phyloP scores from a whole-genome alignment of 2,329 filamentous ascomycete species.

The Colletotrichum acutatum region DNA sequence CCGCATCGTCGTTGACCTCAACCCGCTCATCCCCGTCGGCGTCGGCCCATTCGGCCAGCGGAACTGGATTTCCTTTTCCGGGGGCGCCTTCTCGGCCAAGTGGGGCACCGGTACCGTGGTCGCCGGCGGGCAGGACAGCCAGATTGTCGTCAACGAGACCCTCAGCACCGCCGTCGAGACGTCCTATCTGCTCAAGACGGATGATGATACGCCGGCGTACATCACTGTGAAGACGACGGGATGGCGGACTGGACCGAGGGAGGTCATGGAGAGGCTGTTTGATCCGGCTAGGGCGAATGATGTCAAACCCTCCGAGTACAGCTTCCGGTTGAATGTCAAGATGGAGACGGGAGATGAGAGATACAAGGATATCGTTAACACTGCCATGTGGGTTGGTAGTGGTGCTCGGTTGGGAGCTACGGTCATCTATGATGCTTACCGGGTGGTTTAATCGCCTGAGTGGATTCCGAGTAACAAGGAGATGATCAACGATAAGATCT shows the following conservation, averaged over 20 bases:
- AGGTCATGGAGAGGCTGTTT: constrained; percentile 53
- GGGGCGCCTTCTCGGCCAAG: constrained; percentile 58
- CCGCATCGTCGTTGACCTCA: constrained; percentile 58
- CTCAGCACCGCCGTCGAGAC: constrained; percentile 52
- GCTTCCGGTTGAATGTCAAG: constrained; percentile 60
- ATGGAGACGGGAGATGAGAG: constrained; percentile 62
- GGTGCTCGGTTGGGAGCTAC: constrained; percentile 50
- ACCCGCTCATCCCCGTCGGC: constrained; percentile 56
- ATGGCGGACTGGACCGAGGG: constrained; percentile 58
- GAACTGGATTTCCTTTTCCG: constrained; percentile 61
- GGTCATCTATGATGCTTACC: constrained; percentile 33
- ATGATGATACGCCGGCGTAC: constrained; percentile 56
- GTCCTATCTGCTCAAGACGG: constrained; percentile 60
- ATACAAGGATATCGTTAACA: constrained; percentile 60
- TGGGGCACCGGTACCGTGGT: constrained; percentile 61
- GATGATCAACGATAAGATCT: too few species aligned
- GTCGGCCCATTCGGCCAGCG: constrained; percentile 51
- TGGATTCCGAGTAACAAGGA: not conserved
- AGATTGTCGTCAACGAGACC: constrained; percentile 44
- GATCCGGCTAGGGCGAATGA: constrained; percentile 49
- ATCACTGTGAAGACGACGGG: constrained; percentile 50
- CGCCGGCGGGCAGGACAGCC: constrained; percentile 50
- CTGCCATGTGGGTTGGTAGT: constrained; percentile 61
- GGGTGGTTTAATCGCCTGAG: not conserved
- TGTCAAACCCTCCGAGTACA: constrained; percentile 56